Base-by-base conservation (phyloP, 352 stramenopile genomes). In the Phytopythium ostracodes region DNA sequence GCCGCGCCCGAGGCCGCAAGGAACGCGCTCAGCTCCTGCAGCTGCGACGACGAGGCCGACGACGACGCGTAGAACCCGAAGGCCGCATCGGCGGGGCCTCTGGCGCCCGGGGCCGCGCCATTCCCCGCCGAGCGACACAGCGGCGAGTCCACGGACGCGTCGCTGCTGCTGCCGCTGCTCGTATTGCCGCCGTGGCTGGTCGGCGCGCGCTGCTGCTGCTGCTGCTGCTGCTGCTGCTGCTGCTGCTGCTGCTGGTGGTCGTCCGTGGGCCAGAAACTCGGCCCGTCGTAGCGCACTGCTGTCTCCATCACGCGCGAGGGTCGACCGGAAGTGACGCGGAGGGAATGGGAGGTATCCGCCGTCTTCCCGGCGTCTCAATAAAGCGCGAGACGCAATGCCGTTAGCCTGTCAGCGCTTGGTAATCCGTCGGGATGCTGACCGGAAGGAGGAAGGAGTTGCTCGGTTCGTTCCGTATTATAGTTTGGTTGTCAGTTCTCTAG, bases 21-120 rank as follows among this genome's bases (percentile, higher is more conserved):
- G 43, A 79, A 76, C n/a, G 63, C 63, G 29, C 68, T 72, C 20
- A 79, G 51, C 18, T 79, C 71, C 35, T 63, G 61, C 46, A 77
- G 25, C 40, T 72, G 66, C 35, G 55, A 52, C 47, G 33, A 2
- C 43, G 60, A 54, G 43, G 54, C 7, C 6, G 55, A 15, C 24
- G 46, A 10, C 53, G 35, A 24, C 27, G 35, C 35, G 31, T 42
- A 47, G 25, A 29, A 17, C 35, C 9, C 52, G 31, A 44, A 42
- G 35, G 52, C 9, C n/a, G 40, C 24, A 1, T 47, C 40, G 10
- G 18, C 17, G 40, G 18, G 18, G 17, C 20, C 31, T 18, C 18
- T 22, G 7, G 31, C 38, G 18, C 35, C 31, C 33, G 35, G 9
- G 8, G 33, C 10, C 33, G 33, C 7, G 33, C 33, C 33, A 10